These are phyloP conservation scores for Talaromyces piceae DNA, from an alignment of 2,329 filamentous ascomycete species.

Conservation along the genomic window DNA sequence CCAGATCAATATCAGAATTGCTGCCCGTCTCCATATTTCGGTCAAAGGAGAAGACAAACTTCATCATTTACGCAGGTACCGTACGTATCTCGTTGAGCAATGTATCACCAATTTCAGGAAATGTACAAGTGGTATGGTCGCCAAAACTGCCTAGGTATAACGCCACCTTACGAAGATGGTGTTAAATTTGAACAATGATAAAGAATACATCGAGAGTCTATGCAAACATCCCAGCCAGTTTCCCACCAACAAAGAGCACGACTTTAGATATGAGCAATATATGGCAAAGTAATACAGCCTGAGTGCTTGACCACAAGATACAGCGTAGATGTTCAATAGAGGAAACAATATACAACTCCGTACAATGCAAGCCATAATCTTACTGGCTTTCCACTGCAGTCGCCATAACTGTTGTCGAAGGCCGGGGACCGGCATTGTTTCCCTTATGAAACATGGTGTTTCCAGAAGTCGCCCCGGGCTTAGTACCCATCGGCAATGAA, in stretches of 20 bases:
- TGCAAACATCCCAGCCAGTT: too few species aligned
- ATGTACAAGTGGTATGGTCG: too few species aligned
- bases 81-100: too few species aligned
- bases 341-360: background rate
- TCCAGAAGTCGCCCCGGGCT: conserved; percentile 1
- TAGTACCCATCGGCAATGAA: conserved; percentile 20
- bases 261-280: background rate
- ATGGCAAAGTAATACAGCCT: background rate
- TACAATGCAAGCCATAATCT: background rate
- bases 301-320: background rate
- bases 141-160: too few species aligned
- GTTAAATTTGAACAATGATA: background rate
- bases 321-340: background rate
- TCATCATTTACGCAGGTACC: too few species aligned
- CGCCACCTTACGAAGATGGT: too few species aligned
- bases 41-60: too few species aligned
- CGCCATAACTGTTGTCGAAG: conserved; percentile 3
- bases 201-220: background rate
- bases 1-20: too few species aligned
- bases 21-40: too few species aligned
- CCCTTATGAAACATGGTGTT: conserved; percentile 12
- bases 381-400: conserved; percentile 8
- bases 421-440: conserved; percentile 5
- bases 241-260: too few species aligned
- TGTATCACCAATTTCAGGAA: too few species aligned